phyloP scores from a whole-genome alignment of 495 filamentous ascomycete genomes.

The Penicillium macrosclerotiorum region DNA sequence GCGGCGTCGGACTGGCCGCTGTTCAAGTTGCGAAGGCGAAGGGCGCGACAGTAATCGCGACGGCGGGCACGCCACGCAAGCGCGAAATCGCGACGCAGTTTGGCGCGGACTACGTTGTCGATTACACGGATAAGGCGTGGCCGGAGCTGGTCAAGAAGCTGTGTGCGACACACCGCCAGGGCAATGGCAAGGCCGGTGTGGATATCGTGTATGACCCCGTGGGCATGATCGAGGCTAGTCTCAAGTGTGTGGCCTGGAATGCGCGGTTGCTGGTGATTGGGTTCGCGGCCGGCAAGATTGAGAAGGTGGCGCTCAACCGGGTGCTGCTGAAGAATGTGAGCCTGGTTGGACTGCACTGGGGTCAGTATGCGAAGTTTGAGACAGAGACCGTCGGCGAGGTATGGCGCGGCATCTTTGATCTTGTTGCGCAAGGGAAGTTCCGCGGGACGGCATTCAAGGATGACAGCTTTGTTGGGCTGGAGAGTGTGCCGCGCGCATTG shows the following conservation, averaged over 20 bases:
- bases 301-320: conserved; percentile 89
- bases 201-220: conserved; percentile 93
- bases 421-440: conserved; percentile 78
- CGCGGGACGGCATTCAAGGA: conserved; percentile 78
- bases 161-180: conserved; percentile 48
- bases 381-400: conserved; percentile 66
- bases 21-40: conserved; percentile 92
- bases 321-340: conserved; percentile 93
- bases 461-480: conserved; percentile 76
- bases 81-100: conserved; percentile 72
- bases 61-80: conserved; percentile 75
- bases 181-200: conserved; percentile 64
- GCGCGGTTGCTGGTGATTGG: conserved; percentile 83
- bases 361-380: conserved; percentile 73
- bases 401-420: conserved; percentile 76
- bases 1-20: conserved; percentile 87
- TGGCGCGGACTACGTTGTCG: conserved; percentile 79
- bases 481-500: conserved; percentile 74
- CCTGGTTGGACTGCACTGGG: conserved; percentile 90
- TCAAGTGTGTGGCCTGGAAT: conserved; percentile 91
- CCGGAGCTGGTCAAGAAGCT: conserved; percentile 74
- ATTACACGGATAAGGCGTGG: conserved; percentile 73
- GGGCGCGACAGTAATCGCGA: conserved; percentile 87
- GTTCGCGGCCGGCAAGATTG: conserved; percentile 84
- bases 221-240: conserved; percentile 75